Conservation (phyloP, 352 stramenopile genomes). For the Thalassiosira ordinaria region DNA sequence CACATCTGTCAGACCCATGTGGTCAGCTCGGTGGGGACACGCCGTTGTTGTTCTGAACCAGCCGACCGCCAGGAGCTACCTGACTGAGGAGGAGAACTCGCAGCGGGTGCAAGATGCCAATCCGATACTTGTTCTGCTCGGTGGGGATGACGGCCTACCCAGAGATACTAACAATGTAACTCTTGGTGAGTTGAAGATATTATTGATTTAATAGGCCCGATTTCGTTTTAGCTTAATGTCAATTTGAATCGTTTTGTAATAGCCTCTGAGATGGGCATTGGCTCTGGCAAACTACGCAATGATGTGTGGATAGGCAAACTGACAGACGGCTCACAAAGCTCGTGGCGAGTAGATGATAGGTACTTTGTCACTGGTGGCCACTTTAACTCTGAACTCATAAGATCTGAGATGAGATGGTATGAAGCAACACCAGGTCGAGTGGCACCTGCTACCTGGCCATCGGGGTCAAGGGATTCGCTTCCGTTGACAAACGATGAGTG, state of each 20-base stretch:
- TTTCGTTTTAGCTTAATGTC: conserved; percentile 8
- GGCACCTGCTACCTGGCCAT: conserved; percentile 58
- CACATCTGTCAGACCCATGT: conserved; percentile 64
- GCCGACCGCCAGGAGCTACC: conserved; percentile 43
- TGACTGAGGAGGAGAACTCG: conserved; percentile 63
- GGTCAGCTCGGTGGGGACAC: conserved; percentile 67
- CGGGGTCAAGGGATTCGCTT: conserved; percentile 11
- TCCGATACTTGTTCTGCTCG: conserved; percentile 70
- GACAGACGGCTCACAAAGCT: conserved; percentile 43
- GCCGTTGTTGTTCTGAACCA: conserved; percentile 60
- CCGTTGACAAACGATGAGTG: conserved; percentile 83
- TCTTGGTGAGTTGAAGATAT: conserved; percentile 27
- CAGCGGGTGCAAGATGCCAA: conserved; percentile 24
- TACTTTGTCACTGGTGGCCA: conserved; percentile 34
- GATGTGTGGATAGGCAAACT: conserved; percentile 76
- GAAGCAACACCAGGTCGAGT: conserved; percentile 64
- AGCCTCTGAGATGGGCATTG: conserved; percentile 38
- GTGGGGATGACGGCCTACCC: conserved; percentile 75
- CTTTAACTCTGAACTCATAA: conserved; percentile 57
- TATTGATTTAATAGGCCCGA: too few species aligned
- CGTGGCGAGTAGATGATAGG: conserved; percentile 61
- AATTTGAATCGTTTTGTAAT: background rate
- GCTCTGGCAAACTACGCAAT: conserved; percentile 73
- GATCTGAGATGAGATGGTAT: conserved; percentile 73
- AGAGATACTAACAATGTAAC: conserved; percentile 45